A percentile compares a stretch with the other conserved stretches of the same genome.
phyloP scores from a whole-genome alignment of 345 rosid species.

The Leavenworthia alabamica region DNA sequence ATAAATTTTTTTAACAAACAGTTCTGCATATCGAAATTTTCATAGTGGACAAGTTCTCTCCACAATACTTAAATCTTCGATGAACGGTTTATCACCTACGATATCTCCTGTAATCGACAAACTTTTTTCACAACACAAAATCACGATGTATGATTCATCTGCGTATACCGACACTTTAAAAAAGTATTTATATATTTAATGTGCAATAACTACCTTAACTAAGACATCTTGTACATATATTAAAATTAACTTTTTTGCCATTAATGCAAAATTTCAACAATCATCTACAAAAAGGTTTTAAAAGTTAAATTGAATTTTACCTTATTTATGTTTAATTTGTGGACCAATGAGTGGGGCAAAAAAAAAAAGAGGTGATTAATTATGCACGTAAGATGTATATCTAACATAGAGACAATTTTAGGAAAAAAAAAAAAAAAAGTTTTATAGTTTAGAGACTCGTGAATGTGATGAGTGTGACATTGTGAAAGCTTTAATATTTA shows the following conservation, averaged over 20 bases:
- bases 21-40: too few species aligned
- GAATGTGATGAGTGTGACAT: constrained; percentile 18
- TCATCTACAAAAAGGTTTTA: background rate
- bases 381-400: background rate
- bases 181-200: too few species aligned
- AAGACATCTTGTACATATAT: background rate
- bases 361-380: background rate
- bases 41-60: too few species aligned
- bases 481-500: constrained; percentile 2
- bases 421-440: background rate
- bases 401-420: background rate
- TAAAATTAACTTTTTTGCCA: background rate
- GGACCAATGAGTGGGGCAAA: background rate
- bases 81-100: too few species aligned
- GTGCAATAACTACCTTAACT: too few species aligned
- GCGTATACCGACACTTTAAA: too few species aligned
- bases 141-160: too few species aligned
- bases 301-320: background rate
- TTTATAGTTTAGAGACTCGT: constrained; percentile 2
- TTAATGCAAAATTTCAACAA: background rate
- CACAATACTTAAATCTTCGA: too few species aligned
- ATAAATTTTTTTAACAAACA: too few species aligned
- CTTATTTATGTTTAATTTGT: background rate
- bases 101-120: too few species aligned
- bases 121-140: too few species aligned